Conservation (phyloP, 371 early-diverging fungal genomes). For the Syncephalastrum contaminatum region DNA sequence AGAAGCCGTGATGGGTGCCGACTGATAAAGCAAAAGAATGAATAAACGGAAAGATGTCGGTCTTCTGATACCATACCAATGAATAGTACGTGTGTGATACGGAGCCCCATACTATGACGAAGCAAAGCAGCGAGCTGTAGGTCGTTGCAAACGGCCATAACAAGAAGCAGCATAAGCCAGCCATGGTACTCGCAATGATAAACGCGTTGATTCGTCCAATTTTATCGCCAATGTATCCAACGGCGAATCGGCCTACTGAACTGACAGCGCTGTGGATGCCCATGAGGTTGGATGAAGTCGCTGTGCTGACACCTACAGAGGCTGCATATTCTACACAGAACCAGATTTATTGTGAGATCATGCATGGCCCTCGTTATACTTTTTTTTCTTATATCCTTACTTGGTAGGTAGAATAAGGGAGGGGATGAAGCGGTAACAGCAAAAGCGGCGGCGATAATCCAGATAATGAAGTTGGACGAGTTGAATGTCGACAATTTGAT, state of each 20-base stretch:
- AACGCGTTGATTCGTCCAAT: constrained; percentile 58
- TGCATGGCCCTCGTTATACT: neutral
- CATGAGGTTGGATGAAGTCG: constrained; percentile 26
- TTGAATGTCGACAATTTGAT: constrained; percentile 28
- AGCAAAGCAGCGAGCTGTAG: constrained; percentile 44
- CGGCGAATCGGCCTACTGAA: constrained; percentile 64
- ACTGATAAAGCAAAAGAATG: neutral
- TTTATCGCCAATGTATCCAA: constrained; percentile 62
- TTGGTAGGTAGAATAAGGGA: constrained; percentile 38
- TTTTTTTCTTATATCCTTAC: constrained; percentile 13
- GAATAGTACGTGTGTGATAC: constrained; percentile 36
- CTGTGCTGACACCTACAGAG: constrained; percentile 17
- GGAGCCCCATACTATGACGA: constrained; percentile 49
- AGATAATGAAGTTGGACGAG: constrained; percentile 24
- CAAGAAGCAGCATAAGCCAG: constrained; percentile 46
- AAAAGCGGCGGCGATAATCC: constrained; percentile 31
- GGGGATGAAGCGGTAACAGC: constrained; percentile 31
- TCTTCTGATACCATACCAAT: constrained; percentile 5
- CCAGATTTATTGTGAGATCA: too few species aligned
- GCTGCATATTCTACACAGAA: constrained; percentile 24
- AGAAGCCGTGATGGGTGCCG: constrained; percentile 53
- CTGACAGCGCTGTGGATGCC: constrained; percentile 34
- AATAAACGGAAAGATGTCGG: too few species aligned
- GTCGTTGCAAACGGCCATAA: constrained; percentile 59
- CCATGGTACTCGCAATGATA: constrained; percentile 16